Evolutionary conservation across 2,329 filamentous ascomycete species (phyloP), one percentile per base, ranked within the genome.

Genomic region (Xylaria digitata): DNA sequence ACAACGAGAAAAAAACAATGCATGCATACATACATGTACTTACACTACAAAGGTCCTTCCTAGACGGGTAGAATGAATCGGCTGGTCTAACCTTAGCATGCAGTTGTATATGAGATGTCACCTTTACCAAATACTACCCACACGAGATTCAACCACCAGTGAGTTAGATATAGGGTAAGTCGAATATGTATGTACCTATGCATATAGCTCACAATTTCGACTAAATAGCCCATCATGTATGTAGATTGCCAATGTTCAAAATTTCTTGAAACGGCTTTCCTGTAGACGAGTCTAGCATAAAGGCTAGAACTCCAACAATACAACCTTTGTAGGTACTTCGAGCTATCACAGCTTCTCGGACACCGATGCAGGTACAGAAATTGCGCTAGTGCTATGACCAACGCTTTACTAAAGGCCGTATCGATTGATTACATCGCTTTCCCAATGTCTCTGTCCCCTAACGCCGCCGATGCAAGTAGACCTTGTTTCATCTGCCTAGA

Each of bases 381-480:
- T 40, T 42, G 23, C 40, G 37, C 40, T 37, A 56, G 56, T 61
- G 57, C 37, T 55, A 46, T 56, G 19, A 15, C 43, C 19, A 53
- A 53, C 37, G 43, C 55, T 48, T 32, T 23, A 17, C 19, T 55
- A 42, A 49, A 61, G 15, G 40, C 7, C 34, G 11, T 54, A 15
- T 53, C 53, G 26, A 59, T 43, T 43, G 30, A 61, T 49, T 50
- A 59, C 53, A 57, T 56, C 37, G 54, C 66, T 52, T 48, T 49
- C 66, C 40, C 21, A 49, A 40, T 60, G 55, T 52, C 48, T 63
- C 32, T 62, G 50, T 56, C 26, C 48, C 49, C 4, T 55, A 67
- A 70, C 68, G 68, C 68, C 68, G 52, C 68, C 21, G n/a, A 70
- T 65, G 68, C 61, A 65, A 56, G 54, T 30, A 34, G 53, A 30